Conservation (phyloP, 2,329 filamentous ascomycete species). For the Sporothrix schenckii region DNA sequence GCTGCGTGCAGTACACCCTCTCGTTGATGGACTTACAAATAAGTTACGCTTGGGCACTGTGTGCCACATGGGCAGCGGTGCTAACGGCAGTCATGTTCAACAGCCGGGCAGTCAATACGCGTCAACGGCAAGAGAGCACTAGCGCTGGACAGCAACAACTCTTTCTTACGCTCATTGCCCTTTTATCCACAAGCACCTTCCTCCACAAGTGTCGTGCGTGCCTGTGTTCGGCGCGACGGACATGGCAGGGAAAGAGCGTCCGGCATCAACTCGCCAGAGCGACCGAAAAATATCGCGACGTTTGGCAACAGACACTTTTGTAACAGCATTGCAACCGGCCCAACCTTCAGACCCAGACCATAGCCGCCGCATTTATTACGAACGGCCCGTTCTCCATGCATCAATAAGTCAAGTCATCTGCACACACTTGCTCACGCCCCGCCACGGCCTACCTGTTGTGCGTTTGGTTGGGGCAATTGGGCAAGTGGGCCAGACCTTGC, state of each 20-base stretch:
- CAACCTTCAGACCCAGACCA: not conserved
- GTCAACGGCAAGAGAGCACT: conserved; percentile 12
- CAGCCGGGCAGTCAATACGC: not conserved
- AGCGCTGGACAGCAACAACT: not conserved
- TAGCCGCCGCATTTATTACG: not conserved
- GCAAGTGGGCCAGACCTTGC: not conserved
- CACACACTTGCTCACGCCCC: not conserved
- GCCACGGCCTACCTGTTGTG: not conserved
- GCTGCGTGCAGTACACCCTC: not conserved
- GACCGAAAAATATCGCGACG: not conserved
- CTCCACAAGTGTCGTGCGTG: not conserved
- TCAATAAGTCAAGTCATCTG: not conserved
- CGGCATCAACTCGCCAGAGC: not conserved
- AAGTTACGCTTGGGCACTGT: not conserved
- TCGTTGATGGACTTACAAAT: not conserved
- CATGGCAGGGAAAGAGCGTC: not conserved
- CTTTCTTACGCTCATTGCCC: conserved; percentile 4
- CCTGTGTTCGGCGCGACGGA: not conserved
- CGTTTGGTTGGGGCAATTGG: not conserved
- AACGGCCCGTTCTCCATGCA: not conserved
- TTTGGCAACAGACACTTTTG: not conserved
- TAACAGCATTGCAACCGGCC: not conserved
- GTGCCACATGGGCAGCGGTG: not conserved
- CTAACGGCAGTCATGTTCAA: not conserved
- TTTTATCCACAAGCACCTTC: not conserved